phyloP scores from a whole-genome alignment of 805 yeast species.

The Saturnispora bothae region DNA sequence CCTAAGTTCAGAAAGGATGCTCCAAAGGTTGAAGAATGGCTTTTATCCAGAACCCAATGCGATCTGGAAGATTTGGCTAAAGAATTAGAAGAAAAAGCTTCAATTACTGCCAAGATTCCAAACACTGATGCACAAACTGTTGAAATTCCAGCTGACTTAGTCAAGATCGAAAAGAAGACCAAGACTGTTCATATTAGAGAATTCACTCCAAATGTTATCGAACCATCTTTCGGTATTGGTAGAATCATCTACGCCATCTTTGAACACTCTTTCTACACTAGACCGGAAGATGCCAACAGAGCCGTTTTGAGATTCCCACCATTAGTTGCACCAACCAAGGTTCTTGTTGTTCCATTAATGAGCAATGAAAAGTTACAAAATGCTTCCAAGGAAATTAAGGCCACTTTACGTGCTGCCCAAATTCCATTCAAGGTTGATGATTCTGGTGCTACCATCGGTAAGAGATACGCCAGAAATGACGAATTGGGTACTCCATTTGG shows the following conservation, averaged over 20 bases:
- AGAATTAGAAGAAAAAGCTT: slow-evolving; percentile 53
- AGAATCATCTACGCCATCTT: slow-evolving; percentile 88
- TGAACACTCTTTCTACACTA: slow-evolving; percentile 91
- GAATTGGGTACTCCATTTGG: slow-evolving; percentile 99
- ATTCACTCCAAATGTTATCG: slow-evolving; percentile 93
- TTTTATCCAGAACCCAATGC: slow-evolving; percentile 65
- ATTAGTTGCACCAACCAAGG: slow-evolving; percentile 95
- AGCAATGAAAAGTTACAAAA: slow-evolving; percentile 73
- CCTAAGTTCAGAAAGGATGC: slow-evolving; percentile 97
- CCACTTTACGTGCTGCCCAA: slow-evolving; percentile 63
- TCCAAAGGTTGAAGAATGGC: slow-evolving; percentile 77
- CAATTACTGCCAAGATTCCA: slow-evolving; percentile 56
- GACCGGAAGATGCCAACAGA: slow-evolving; percentile 84
- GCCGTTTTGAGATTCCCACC: slow-evolving; percentile 86
- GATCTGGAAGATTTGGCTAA: slow-evolving; percentile 69
- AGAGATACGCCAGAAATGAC: slow-evolving; percentile 96
- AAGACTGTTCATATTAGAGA: slow-evolving; percentile 89
- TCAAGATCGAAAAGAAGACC: slow-evolving; percentile 67
- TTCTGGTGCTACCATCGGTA: slow-evolving; percentile 94
- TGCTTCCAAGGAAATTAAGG: slow-evolving; percentile 57
- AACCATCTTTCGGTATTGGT: slow-evolving; percentile 98
- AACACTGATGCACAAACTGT: slow-evolving; percentile 47
- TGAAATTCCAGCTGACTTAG: slow-evolving; percentile 59
- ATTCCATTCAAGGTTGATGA: slow-evolving; percentile 95
- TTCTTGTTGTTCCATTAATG: slow-evolving; percentile 86